Conservation (phyloP, 441 rosid genomes). For the Omphalea diandra region DNA sequence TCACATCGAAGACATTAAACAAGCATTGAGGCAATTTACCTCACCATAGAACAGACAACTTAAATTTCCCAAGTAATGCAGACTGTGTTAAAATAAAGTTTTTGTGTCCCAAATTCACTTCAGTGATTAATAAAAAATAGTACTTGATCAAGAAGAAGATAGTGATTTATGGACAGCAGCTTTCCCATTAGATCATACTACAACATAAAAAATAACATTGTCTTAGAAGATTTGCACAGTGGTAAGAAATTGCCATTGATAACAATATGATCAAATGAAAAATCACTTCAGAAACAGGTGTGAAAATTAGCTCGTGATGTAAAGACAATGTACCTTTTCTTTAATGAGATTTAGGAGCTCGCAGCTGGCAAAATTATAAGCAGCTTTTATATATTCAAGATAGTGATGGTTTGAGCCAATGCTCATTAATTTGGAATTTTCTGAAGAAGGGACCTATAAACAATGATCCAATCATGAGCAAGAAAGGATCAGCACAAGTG, state of each 20-base stretch:
- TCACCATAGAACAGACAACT: background rate
- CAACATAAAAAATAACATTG: slow-evolving; percentile 26
- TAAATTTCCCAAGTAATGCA: background rate
- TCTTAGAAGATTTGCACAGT: slow-evolving; percentile 17
- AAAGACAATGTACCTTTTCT: slow-evolving; percentile 58
- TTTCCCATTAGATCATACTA: slow-evolving; percentile 94
- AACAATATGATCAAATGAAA: slow-evolving; percentile 9
- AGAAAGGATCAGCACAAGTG: slow-evolving; percentile 18
- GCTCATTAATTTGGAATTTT: slow-evolving; percentile 74
- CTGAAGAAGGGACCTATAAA: slow-evolving; percentile 76
- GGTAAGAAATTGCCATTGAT: slow-evolving; percentile 15
- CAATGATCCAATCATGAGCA: slow-evolving; percentile 25
- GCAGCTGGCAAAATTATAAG: slow-evolving; percentile 84
- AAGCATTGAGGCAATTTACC: background rate
- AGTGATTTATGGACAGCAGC: slow-evolving; percentile 88
- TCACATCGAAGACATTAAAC: slow-evolving; percentile 6
- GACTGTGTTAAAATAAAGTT: background rate
- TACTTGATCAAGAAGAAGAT: slow-evolving; percentile 99
- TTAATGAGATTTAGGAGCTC: slow-evolving; percentile 84
- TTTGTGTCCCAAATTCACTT: slow-evolving; percentile 8
- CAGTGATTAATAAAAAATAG: slow-evolving; percentile 11
- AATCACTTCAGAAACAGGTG: background rate
- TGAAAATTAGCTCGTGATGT: background rate
- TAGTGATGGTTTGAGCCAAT: slow-evolving; percentile 92
- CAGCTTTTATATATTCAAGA: slow-evolving; percentile 89